Evolutionary conservation across 2,329 filamentous ascomycete species (phyloP), one percentile per base, ranked within the genome.

Genomic region (Mycosphaerella sp.): DNA sequence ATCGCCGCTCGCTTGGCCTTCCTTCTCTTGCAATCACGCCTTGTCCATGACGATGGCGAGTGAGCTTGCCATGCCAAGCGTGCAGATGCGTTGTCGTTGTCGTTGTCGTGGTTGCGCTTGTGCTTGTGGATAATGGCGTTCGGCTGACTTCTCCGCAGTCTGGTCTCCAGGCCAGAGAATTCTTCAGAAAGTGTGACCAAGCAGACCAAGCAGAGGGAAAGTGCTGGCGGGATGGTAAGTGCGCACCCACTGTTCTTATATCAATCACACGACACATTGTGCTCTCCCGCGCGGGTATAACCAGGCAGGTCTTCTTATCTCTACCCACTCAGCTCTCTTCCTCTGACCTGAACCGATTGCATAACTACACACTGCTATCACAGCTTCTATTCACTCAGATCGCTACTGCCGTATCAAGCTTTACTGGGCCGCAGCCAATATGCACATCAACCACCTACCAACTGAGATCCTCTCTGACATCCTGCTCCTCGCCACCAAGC

Each of bases 381-480:
- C 17, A n/a, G 25, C 50, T 28, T 6, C 43, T 6, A 25, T 43
- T 47, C 50, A 47, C 53, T 48, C 50, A 47, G 41, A 54, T 50
- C 32, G 42, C 48, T 28, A 34, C 41, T 39, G 39, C 32, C 44
- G 12, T 35, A 35, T 28, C 36, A 44, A 41, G 32, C 46, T 40
- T 42, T 17, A 35, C 48, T 34, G 42, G 39, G 34, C 27, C 3
- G 27, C 34, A 14, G 16, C 8, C 47, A 52, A 36, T 27, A 58
- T 58, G 55, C 43, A 50, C 42, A 58, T 79, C 67, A 73, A 73
- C 70, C 67, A 71, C 49, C 70, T 79, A 46, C 77, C 77, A 16
- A 70, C 68, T 59, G 77, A 79, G 68, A 71, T 79, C 53, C 69
- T 79, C 54, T 70, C 71, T 51, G 66, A 73, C 56, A 78, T 79